Base-by-base conservation (phyloP, 2,329 filamentous ascomycete species). In the Aspergillus quadrilineatus region DNA sequence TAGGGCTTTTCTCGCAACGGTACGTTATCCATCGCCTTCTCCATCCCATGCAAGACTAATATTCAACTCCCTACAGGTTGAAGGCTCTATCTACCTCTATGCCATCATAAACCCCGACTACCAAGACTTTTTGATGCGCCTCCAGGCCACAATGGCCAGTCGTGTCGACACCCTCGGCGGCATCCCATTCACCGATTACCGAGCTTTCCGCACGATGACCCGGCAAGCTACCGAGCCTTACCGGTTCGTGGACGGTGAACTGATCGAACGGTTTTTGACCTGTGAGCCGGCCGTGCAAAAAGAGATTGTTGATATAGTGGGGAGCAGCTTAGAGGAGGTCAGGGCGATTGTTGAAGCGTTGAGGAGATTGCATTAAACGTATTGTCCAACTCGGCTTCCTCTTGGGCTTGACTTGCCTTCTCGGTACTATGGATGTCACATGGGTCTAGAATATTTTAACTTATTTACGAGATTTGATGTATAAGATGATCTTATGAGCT, bases 61-160 rank as follows among this genome's bases (percentile, higher is more conserved):
- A n/a, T 34, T 28, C 9, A 22, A 32, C 14, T 4, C 32, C 17
- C 29, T 34, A 49, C 64, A 94, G 90, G 85, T 92, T 47, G 93
- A 97, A 72, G 94, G 94, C 28, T 89, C 89, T 0, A 87, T 99
- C 48, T 97, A 96, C 73, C 85, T 99, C 61, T 93, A 94, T 66
- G 91, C 89, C 0, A 83, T 89, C 6, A 91, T 99, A 62, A 80
- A 87, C 3, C 80, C 88, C 0, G 72, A 81, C 4, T 85, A 89
- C 52, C 88, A 91, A 67, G 89, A 96, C 64, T 79, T 96, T 10
- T 82, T 99, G 28, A 88, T 97, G 75, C 85, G 85, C 1, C 85
- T 99, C 53, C 94, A 99, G 71, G 77, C 79, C 0, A 84, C 82
- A 37, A 82, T 97, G 55, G 85, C 88, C 4, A 78, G 81, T 3